Conservation (phyloP, 192 early-diverging fungal species). For the Entophlyctis helioformis region DNA sequence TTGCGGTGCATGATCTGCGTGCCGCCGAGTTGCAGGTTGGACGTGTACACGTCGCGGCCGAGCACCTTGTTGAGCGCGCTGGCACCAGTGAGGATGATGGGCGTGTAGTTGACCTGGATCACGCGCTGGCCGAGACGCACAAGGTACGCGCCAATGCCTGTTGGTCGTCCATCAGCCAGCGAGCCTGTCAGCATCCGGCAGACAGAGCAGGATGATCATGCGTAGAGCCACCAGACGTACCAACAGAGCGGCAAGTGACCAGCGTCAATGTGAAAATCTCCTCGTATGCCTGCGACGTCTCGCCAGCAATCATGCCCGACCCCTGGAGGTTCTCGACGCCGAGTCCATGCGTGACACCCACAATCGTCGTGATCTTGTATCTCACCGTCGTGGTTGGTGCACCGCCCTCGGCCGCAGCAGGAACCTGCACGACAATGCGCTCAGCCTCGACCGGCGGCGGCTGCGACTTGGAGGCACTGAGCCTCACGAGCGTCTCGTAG, state of each 20-base stretch:
- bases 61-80: conserved; percentile 96
- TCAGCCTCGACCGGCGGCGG: conserved; percentile 61
- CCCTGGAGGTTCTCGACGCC: conserved; percentile 97
- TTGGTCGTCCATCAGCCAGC: not conserved
- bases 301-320: conserved; percentile 94
- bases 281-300: conserved; percentile 87
- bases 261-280: conserved; percentile 96
- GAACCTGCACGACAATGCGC: conserved; percentile 37
- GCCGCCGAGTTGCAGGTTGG: conserved; percentile 95
- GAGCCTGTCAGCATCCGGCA: not conserved
- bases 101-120: conserved; percentile 95
- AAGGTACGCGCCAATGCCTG: conserved; percentile 88
- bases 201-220: no score
- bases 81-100: conserved; percentile 96
- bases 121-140: conserved; percentile 96
- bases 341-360: conserved; percentile 76
- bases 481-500: conserved; percentile 42
- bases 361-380: conserved; percentile 75
- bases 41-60: conserved; percentile 95
- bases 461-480: conserved; percentile 26
- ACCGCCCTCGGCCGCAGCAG: no score
- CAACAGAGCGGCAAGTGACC: conserved; percentile 95
- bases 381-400: conserved; percentile 70
- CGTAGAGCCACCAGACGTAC: no score
- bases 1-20: conserved; percentile 99